Evolutionary conservation across 208 protist genomes (phyloP), one percentile per base, ranked within the genome.

Genomic region (Trypanosomatidae sp.): DNA sequence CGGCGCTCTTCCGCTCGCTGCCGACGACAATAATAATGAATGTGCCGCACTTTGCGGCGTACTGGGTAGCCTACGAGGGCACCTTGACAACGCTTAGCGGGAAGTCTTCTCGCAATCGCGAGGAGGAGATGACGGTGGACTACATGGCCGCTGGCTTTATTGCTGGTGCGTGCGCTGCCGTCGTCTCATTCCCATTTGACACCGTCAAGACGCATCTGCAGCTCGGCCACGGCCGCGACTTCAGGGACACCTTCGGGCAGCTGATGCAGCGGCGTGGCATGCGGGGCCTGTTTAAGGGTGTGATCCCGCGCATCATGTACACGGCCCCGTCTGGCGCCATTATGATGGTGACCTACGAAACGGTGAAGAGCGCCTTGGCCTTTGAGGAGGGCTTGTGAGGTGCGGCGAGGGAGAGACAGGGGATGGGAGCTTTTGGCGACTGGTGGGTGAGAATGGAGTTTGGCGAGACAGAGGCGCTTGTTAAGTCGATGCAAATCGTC

Each of bases 261-360:
- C 41, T 97, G 25, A n/a, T 94, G 28, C 41, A 6, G 12, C 70
- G n/a, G 13, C 76, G 86, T 1, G 89, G 89, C 0, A 13, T 91
- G 13, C 76, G 69, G n/a, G 89, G 88, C 13, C 76, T 98, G 2
- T 90, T 94, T 46, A 50, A 80, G 17, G 97, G 97, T 28, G 83
- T 95, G 12, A 43, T 89, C 8, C 86, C 97, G 30, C 90, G 95
- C 65, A 81, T 98, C 47, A 72, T 97, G 50, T 95, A 95, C 82
- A 93, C 90, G 0, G 90, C 94, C 1, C 93, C 95, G 0, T 95
- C 93, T 15, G 91, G 94, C 7, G 95, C 95, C 28, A 88, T 99
- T 33, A 97, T 90, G 74, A 98, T 98, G 95, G 82, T 91, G 36
- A 94, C 95, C 0, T 99, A 99, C 80, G 95, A 99, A 71, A 91